Conservation (phyloP, 176 grass and related monocot genomes). For the Coix lacrymajobi region DNA sequence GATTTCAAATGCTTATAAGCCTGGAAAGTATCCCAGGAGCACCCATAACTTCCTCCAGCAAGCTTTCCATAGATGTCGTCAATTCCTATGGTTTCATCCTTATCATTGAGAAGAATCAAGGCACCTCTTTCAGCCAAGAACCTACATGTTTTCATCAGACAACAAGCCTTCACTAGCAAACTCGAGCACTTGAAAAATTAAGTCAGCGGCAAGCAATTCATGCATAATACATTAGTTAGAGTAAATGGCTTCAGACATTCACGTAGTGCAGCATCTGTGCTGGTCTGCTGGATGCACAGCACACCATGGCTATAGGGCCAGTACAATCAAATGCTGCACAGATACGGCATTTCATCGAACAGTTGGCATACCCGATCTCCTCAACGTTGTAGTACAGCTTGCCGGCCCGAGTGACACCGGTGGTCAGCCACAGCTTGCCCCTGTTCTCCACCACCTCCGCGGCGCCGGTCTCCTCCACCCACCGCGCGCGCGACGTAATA, state of each 20-base stretch:
- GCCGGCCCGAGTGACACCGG: constrained; percentile 40
- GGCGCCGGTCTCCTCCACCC: constrained; percentile 61
- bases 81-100: constrained; percentile 32
- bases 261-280: not conserved
- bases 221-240: not conserved
- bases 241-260: not conserved
- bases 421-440: constrained; percentile 78
- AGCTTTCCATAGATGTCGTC: constrained; percentile 53
- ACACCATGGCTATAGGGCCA: not conserved
- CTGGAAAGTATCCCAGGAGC: constrained; percentile 54
- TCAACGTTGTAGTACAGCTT: constrained; percentile 80
- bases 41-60: constrained; percentile 38
- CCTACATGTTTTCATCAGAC: constrained; percentile 34
- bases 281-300: not conserved
- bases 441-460: constrained; percentile 70
- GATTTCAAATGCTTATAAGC: constrained; percentile 85
- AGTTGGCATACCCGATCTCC: constrained; percentile 64
- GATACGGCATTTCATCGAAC: constrained; percentile 21
- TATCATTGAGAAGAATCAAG: constrained; percentile 48
- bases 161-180: not conserved
- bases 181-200: not conserved
- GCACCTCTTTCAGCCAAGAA: constrained; percentile 79
- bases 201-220: not conserved
- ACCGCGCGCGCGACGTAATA: constrained; percentile 51
- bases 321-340: not conserved